phyloP scores from a whole-genome alignment of 805 yeast species.

The Barnettozyma pratensis region DNA sequence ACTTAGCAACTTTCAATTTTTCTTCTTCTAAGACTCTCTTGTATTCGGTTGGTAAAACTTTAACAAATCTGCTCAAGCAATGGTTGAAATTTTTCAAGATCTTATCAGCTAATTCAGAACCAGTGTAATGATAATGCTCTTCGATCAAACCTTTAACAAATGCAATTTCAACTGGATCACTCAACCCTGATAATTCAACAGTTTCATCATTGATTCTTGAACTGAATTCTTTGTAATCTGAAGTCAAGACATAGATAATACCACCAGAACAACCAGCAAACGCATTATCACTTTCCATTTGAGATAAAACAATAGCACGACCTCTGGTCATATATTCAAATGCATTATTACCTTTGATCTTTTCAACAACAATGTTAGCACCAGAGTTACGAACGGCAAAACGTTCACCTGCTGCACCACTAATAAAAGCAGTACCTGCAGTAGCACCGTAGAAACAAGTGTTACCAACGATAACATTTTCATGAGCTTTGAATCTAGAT shows the following conservation, averaged over 20 bases:
- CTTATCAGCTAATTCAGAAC: slow-evolving; percentile 82
- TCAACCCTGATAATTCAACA: slow-evolving; percentile 70
- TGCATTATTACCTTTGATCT: slow-evolving; percentile 93
- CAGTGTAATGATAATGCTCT: slow-evolving; percentile 93
- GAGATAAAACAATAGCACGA: slow-evolving; percentile 87
- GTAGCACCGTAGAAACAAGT: slow-evolving; percentile 98
- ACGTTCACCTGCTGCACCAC: slow-evolving; percentile 98
- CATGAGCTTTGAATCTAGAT: slow-evolving; percentile 86
- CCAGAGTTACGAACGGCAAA: slow-evolving; percentile 98
- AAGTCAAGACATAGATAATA: slow-evolving; percentile 92
- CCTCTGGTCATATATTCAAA: slow-evolving; percentile 99
- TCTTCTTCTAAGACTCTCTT: slow-evolving; percentile 82
- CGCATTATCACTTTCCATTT: slow-evolving; percentile 83
- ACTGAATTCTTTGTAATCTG: slow-evolving; percentile 81
- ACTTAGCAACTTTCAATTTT: slow-evolving; percentile 58
- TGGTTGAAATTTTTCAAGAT: slow-evolving; percentile 85
- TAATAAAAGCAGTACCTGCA: slow-evolving; percentile 85
- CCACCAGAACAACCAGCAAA: slow-evolving; percentile 99
- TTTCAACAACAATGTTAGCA: slow-evolving; percentile 94
- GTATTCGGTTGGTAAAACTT: slow-evolving; percentile 89
- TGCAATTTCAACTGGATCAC: slow-evolving; percentile 90
- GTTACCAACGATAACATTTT: slow-evolving; percentile 94
- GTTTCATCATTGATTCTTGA: slow-evolving; percentile 75
- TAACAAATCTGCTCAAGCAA: slow-evolving; percentile 81
- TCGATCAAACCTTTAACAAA: slow-evolving; percentile 89